phyloP scores from a whole-genome alignment of 164 flowering plant species.

The Cinnamomum micranthum region DNA sequence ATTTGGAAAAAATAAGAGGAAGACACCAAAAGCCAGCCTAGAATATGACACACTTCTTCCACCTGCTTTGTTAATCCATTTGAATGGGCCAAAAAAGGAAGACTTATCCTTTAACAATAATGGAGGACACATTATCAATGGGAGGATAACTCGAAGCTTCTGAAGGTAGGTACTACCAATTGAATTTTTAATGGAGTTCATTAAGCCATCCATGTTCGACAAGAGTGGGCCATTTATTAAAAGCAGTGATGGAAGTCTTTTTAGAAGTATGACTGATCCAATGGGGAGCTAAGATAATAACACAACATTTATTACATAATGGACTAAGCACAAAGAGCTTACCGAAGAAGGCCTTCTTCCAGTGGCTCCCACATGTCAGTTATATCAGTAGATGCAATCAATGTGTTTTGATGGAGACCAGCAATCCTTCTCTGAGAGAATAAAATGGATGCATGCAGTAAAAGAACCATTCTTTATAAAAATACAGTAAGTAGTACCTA shows the following conservation, averaged over 20 bases:
- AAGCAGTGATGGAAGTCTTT: background rate
- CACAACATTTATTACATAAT: background rate
- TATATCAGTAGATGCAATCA: slow-evolving; percentile 56
- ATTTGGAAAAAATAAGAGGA: too few relatives aligned
- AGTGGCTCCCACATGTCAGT: slow-evolving; percentile 62
- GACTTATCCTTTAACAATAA: background rate
- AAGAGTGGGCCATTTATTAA: background rate
- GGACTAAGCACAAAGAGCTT: slow-evolving; percentile 14
- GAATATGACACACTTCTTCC: too few relatives aligned
- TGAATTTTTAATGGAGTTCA: background rate
- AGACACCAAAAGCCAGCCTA: too few relatives aligned
- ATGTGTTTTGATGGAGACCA: slow-evolving; percentile 58
- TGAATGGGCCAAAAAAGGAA: background rate
- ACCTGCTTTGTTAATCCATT: too few relatives aligned
- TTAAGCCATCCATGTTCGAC: background rate
- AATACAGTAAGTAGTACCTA: background rate
- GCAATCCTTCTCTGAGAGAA: slow-evolving; percentile 54
- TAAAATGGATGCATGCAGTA: background rate
- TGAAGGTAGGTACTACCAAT: background rate
- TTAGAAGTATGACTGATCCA: background rate
- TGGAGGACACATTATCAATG: background rate
- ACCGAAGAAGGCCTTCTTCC: slow-evolving; percentile 73
- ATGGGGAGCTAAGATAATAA: background rate
- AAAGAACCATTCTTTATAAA: background rate
- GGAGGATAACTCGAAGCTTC: background rate